Evolutionary conservation across 768 basidiomycete genomes (phyloP), one percentile per base, ranked within the genome.

Genomic region (Podaxis sp.): DNA sequence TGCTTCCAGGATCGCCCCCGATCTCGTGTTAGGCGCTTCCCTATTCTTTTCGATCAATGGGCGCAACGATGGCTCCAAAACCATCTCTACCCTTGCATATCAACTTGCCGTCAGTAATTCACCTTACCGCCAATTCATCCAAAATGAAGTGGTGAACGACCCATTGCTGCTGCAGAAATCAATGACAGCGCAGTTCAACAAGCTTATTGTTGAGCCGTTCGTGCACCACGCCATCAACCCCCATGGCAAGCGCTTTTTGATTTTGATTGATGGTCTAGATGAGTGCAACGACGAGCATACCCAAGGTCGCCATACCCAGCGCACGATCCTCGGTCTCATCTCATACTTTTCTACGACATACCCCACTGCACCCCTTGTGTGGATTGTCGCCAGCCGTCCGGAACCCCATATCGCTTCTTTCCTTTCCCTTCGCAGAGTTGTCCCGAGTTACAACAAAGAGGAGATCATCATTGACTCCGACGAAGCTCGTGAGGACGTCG

Each of bases 201-300:
- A 53, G 2, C 58, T 71, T 5, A 52, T 71, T 4, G 28, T 68
- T 2, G 46, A 67, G n/a, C 65, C 68, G 0, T 53, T 68, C n/a
- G 44, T 24, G 24, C 19, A n/a, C 17, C 46, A 1, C 19, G 19
- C 17, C 7, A 48, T 19, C 12, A 17, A 22, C 13, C 40, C 40
- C 13, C 13, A 42, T 13, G 40, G 17, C 13, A 30, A 44, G 26
- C 22, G 13, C 12, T n/a, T 52, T 6, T 28, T 52, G 24, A 33
- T 52, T 12, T 11, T n/a, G 12, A 26, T 57, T 11, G 55, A 57
- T 48, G 57, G 57, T 9, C 13, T 58, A 3, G 57, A 58, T 36
- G 57, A 58, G 28, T 58, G 57, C 30, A 17, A 28, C 7, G 57
- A 36, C 2, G 28, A 28, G 28, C 28, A 28, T 28, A 28, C 2